phyloP scores from a whole-genome alignment of 2,329 filamentous ascomycete species.

The Ilyonectria sp. region DNA sequence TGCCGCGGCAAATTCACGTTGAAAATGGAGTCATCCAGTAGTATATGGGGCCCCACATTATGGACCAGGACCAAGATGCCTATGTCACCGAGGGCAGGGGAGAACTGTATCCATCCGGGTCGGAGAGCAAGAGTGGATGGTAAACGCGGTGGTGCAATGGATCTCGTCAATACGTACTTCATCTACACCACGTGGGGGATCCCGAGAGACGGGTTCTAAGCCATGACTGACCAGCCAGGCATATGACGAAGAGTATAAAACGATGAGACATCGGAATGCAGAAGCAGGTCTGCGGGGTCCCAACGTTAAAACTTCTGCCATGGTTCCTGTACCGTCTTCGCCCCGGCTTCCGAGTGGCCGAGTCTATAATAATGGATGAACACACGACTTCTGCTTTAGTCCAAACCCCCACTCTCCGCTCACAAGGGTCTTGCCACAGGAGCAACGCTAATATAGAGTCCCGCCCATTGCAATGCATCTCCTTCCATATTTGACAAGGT shows the following conservation, averaged over 20 bases:
- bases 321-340: slow-evolving; percentile 6
- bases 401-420: slow-evolving; percentile 31
- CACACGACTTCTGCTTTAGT: slow-evolving; percentile 17
- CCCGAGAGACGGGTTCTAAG: not conserved
- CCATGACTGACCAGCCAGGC: not conserved
- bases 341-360: slow-evolving; percentile 4
- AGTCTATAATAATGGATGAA: slow-evolving; percentile 13
- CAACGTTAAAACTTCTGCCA: slow-evolving; percentile 1
- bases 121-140: not conserved
- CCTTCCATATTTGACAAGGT: slow-evolving; percentile 30
- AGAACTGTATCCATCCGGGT: not conserved
- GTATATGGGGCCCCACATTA: slow-evolving; percentile 21
- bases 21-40: slow-evolving; percentile 32
- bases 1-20: slow-evolving; percentile 24
- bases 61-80: not conserved
- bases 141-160: not conserved
- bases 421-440: slow-evolving; percentile 27
- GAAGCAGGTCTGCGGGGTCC: slow-evolving; percentile 23
- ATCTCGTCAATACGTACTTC: too few species aligned
- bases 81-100: not conserved
- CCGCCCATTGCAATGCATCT: slow-evolving; percentile 18
- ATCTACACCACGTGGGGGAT: slow-evolving; percentile 10
- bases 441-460: slow-evolving; percentile 28
- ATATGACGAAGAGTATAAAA: not conserved
- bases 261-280: slow-evolving; percentile 8